Percentiles rank a stretch among this genome's conserved stretches.
Conservation (phyloP, 148 eudicot species). For the Persicaria tinctoria region DNA sequence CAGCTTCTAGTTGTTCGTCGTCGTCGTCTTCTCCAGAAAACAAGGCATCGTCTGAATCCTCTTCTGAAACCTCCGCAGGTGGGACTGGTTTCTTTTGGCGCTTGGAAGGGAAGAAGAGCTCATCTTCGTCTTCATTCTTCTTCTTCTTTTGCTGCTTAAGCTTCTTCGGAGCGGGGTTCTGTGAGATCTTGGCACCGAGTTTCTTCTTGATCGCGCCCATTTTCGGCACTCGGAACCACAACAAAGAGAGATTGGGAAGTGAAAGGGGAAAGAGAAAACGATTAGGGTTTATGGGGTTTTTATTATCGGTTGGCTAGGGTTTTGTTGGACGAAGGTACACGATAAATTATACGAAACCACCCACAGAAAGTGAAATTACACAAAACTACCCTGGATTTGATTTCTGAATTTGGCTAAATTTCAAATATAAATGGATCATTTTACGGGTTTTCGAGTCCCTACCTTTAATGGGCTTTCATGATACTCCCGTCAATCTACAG, state of each 20-base stretch:
- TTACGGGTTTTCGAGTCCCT: no score
- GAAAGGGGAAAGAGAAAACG: background rate
- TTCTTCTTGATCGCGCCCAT: constrained; percentile 29
- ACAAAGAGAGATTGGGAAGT: background rate
- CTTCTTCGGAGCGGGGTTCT: constrained; percentile 24
- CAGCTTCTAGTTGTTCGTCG: constrained; percentile 19
- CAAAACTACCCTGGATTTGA: no score
- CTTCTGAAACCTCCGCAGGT: constrained; percentile 5
- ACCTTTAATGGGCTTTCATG: no score
- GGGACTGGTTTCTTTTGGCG: constrained; percentile 16
- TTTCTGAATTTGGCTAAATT: no score
- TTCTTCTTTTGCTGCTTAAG: constrained; percentile 16
- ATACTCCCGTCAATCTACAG: no score
- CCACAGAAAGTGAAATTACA: no score
- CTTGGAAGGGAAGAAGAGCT: constrained; percentile 19
- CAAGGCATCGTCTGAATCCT: background rate
- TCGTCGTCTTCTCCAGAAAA: constrained; percentile 7
- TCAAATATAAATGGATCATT: no score
- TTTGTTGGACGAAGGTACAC: no score
- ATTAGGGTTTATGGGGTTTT: constrained; percentile 14
- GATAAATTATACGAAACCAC: no score
- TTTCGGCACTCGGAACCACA: constrained; percentile 15
- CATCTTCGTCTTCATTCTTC: constrained; percentile 11
- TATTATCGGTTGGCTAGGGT: no score
- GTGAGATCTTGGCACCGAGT: constrained; percentile 23